phyloP scores from a whole-genome alignment of 306 rosid genomes.

The Oemleria cerasiformis region DNA sequence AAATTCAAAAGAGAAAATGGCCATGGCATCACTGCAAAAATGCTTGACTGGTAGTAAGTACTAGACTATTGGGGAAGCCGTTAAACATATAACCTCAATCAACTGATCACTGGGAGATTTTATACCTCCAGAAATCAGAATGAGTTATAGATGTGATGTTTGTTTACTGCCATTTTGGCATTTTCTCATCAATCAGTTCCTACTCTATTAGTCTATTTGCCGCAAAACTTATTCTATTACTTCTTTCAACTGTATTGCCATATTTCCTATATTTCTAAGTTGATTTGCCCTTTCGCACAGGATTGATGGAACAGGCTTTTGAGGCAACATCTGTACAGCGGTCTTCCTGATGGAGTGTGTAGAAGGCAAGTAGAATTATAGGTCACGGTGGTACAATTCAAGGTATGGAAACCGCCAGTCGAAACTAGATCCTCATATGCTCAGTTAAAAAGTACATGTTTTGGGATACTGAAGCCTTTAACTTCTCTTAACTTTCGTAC shows the following conservation, averaged over 20 bases:
- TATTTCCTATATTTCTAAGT: not conserved
- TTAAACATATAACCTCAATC: too few relatives aligned
- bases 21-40: too few relatives aligned
- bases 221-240: not conserved
- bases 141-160: not conserved
- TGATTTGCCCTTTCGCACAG: conserved; percentile 15
- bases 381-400: not conserved
- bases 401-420: conserved; percentile 14
- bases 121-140: not conserved
- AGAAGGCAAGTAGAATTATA: conserved; percentile 21
- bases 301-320: conserved; percentile 17
- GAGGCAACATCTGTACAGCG: conserved; percentile 8
- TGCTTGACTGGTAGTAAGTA: too few relatives aligned
- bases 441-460: not conserved
- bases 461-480: not conserved
- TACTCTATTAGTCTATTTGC: not conserved
- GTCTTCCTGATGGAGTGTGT: conserved; percentile 5
- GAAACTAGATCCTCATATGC: conserved; percentile 16
- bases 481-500: not conserved
- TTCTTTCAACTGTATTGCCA: not conserved
- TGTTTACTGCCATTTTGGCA: not conserved
- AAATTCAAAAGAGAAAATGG: too few relatives aligned
- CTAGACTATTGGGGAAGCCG: too few relatives aligned
- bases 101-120: not conserved
- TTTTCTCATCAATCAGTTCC: not conserved